Base-by-base conservation (phyloP, 2,329 filamentous ascomycete genomes). In the Rachicladosporium sp. region DNA sequence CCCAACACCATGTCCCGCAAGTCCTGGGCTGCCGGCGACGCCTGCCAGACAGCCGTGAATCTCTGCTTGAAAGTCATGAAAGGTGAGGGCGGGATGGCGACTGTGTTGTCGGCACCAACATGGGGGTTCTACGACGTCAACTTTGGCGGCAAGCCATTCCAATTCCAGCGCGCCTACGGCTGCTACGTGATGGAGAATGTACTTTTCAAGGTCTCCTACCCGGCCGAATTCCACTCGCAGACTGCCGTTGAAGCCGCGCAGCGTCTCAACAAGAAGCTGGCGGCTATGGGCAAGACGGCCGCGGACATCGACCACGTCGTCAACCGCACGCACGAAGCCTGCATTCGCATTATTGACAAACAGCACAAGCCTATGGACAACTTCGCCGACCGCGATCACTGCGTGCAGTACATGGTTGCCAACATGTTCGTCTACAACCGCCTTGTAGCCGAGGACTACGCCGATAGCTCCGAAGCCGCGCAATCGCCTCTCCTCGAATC, bases 111-210 rank as follows among this genome's bases (percentile, higher is more conserved):
- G 37, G 87, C 89, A 9, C 87, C 87, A 31, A 78, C 79, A 42
- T 98, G 91, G 91, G 91, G 91, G 43, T 98, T 96, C 76, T 96
- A 96, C 68, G 91, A 96, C 59, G 88, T 95, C 49, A 76, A 93
- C 47, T 96, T 96, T 74, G 85, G 88, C 70, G 87, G 87, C 66
- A 85, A 93, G 56, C 84, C 84, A 66, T 96, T 98, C 62, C 71
- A 87, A 64, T 96, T 95, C 74, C 89, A 96, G 72, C 79, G 91
- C 47, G 78, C 81, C 43, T 98, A 96, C 59, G 89, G 88, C 60
- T 93, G 83, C 73, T 98, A 98, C 64, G 91, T 98, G 51, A 98
- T 98, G 91, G 91, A 98, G 77, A 98, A 96, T 58, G 87, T 98
- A 44, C 79, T 98, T 48, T 98, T 98, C 80, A 98, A 98, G 77